These are phyloP conservation scores for Crithidia thermophila DNA, from an alignment of 208 protist genomes.

Conservation along the genomic window DNA sequence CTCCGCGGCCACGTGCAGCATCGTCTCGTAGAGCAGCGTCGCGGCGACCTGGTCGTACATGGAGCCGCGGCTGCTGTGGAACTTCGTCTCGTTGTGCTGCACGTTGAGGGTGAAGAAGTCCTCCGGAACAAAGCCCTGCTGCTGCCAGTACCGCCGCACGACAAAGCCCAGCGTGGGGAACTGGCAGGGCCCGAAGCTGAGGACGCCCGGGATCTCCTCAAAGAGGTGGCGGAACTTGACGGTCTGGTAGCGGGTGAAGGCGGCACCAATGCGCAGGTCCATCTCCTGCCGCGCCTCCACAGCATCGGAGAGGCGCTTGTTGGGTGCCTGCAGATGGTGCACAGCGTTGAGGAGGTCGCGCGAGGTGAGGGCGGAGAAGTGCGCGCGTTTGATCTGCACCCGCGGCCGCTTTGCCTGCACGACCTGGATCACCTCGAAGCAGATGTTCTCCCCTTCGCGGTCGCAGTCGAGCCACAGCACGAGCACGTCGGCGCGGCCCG, in stretches of 20 bases:
- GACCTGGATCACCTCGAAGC: conserved; percentile 95
- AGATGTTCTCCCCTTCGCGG: conserved; percentile 98
- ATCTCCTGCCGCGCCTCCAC: conserved; percentile 96
- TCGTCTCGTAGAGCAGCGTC: conserved; percentile 71
- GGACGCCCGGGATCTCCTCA: conserved; percentile 56
- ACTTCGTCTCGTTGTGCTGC: conserved; percentile 58
- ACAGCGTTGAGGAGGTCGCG: conserved; percentile 87
- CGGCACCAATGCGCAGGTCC: conserved; percentile 96
- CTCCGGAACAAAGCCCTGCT: conserved; percentile 81
- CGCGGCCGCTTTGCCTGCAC: conserved; percentile 48
- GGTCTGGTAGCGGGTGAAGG: conserved; percentile 95
- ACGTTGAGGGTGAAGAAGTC: conserved; percentile 70
- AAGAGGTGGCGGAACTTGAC: conserved; percentile 82
- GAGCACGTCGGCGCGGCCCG: conserved; percentile 70
- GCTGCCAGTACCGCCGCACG: conserved; percentile 90
- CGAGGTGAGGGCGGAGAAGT: conserved; percentile 93
- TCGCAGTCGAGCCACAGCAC: conserved; percentile 97
- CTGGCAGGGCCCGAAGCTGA: conserved; percentile 96
- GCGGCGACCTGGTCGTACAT: conserved; percentile 80
- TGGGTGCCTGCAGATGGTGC: conserved; percentile 76
- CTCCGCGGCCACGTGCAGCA: conserved; percentile 50
- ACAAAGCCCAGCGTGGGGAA: conserved; percentile 96
- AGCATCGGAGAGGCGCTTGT: conserved; percentile 89
- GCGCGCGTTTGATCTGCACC: conserved; percentile 74
- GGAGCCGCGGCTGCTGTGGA: conserved; percentile 66